Evolutionary conservation across 2,329 filamentous ascomycete species (phyloP).

Genomic region (Penicillium digitatum): DNA sequence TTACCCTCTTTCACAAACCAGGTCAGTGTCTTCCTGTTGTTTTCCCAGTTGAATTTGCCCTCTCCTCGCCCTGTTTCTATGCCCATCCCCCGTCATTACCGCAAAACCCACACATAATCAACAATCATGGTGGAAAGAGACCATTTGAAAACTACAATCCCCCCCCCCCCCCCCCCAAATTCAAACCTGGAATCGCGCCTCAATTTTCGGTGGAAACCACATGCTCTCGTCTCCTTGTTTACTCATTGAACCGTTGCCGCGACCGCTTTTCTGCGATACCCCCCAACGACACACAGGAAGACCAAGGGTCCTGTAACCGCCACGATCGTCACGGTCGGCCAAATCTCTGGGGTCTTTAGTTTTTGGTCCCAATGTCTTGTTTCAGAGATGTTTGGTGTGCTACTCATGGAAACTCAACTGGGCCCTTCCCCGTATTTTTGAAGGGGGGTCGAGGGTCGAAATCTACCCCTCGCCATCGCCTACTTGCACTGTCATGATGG

Average conservation of each 20-base stretch:
- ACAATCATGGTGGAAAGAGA: slow-evolving; percentile 1
- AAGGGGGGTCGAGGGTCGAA: slow-evolving; percentile 1
- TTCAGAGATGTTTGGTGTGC: not conserved
- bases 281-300: slow-evolving; percentile 10
- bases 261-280: slow-evolving; percentile 20
- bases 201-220: not conserved
- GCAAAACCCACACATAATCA: slow-evolving; percentile 17
- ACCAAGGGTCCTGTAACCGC: slow-evolving; percentile 5
- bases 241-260: slow-evolving; percentile 21
- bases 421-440: slow-evolving; percentile 1
- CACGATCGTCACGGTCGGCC: slow-evolving; percentile 16
- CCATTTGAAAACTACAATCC: not conserved
- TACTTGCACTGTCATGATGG: slow-evolving; percentile 21
- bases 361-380: not conserved
- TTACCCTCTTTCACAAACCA: slow-evolving; percentile 18
- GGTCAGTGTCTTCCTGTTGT: slow-evolving; percentile 23
- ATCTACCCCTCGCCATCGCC: slow-evolving; percentile 24
- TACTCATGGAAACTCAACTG: not conserved
- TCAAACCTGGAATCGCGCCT: slow-evolving; percentile 3
- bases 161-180: not conserved
- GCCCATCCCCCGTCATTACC: slow-evolving; percentile 9
- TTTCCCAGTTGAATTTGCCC: slow-evolving; percentile 4
- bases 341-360: not conserved
- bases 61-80: slow-evolving; percentile 5
- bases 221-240: slow-evolving; percentile 18